Percentiles rank a stretch among this genome's conserved stretches.
These are phyloP conservation scores for Emergomyces pasteurianus DNA, from an alignment of 2,329 filamentous ascomycete genomes.

Conservation along the genomic window DNA sequence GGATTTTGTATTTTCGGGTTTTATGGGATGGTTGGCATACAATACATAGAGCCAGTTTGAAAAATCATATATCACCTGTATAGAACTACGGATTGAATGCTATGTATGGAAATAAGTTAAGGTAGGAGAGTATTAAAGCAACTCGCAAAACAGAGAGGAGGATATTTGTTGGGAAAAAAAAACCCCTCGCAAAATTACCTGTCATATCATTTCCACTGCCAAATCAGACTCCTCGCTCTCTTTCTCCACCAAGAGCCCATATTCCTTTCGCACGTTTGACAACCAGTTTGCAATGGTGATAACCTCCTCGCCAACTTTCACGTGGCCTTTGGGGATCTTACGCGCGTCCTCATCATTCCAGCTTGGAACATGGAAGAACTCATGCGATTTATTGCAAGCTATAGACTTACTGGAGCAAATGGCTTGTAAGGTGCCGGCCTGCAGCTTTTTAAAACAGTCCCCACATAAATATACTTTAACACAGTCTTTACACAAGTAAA, in stretches of 20 bases:
- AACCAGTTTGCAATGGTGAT: constrained; percentile 16
- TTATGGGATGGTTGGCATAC: background rate
- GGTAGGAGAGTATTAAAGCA: background rate
- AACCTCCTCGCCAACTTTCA: constrained; percentile 14
- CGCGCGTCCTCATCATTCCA: constrained; percentile 13
- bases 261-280: constrained; percentile 10
- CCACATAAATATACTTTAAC: constrained; percentile 14
- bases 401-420: background rate
- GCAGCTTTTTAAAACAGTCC: constrained; percentile 13
- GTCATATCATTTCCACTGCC: too few relatives aligned
- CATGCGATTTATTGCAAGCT: constrained; percentile 15
- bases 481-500: constrained; percentile 20
- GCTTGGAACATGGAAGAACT: constrained; percentile 15
- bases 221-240: background rate
- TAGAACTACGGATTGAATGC: background rate
- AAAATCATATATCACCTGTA: background rate
- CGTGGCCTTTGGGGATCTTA: constrained; percentile 10
- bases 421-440: constrained; percentile 15
- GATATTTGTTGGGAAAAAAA: background rate
- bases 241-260: constrained; percentile 3
- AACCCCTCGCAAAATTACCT: too few relatives aligned
- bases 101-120: background rate
- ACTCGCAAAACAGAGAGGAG: background rate
- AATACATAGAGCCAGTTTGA: background rate
- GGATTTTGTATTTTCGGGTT: background rate